phyloP scores from a whole-genome alignment of 164 flowering plant genomes.

The Tetracentron sinense region DNA sequence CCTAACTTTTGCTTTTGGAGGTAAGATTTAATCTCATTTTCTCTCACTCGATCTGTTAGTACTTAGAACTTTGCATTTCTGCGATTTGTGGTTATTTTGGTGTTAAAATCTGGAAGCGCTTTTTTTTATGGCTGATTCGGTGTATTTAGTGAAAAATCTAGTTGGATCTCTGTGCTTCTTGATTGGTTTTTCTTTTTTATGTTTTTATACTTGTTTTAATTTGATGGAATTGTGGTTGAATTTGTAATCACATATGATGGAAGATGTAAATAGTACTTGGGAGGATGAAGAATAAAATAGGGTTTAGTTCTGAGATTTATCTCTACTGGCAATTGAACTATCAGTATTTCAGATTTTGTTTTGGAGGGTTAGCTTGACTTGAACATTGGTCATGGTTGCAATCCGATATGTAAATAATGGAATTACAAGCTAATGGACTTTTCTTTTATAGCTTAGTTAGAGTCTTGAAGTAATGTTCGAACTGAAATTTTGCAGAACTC shows the following conservation, averaged over 20 bases:
- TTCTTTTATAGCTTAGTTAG: not conserved
- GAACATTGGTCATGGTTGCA: no score
- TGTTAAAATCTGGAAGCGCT: not conserved
- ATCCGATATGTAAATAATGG: no score
- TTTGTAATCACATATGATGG: no score
- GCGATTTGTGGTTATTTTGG: not conserved
- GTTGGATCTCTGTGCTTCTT: not conserved
- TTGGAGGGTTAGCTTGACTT: no score
- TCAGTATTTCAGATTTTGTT: no score
- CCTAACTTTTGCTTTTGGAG: not conserved
- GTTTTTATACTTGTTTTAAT: not conserved
- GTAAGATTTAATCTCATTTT: not conserved
- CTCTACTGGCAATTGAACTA: not conserved
- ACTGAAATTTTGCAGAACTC: slow-evolving; percentile 3
- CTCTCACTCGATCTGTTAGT: not conserved
- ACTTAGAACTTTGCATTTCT: not conserved
- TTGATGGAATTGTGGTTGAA: not conserved
- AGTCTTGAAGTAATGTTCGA: not conserved
- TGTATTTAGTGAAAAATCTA: not conserved
- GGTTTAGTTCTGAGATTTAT: not conserved
- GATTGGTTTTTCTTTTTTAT: not conserved
- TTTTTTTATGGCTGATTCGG: not conserved
- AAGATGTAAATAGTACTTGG: not conserved
- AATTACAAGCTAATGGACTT: no score
- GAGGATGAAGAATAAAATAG: not conserved